A percentile compares a stretch with the other conserved stretches of the same genome.
phyloP scores from a whole-genome alignment of 495 filamentous ascomycete species.

The Penicillium psychrofluorescens region DNA sequence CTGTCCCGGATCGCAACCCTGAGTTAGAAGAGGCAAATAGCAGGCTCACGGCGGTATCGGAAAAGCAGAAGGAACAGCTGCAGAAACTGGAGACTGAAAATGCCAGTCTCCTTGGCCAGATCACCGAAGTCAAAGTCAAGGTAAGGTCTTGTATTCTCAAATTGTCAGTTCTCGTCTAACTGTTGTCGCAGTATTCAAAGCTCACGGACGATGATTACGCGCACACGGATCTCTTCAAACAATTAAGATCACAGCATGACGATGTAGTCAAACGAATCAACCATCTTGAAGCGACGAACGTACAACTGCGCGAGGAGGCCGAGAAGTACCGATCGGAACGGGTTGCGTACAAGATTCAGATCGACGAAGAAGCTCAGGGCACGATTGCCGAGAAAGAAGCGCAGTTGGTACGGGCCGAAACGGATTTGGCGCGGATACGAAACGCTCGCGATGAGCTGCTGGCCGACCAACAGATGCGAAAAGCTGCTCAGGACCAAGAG shows the following conservation, averaged over 20 bases:
- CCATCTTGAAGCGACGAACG: constrained; percentile 81
- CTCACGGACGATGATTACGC: constrained; percentile 91
- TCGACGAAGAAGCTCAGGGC: constrained; percentile 70
- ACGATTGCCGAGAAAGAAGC: constrained; percentile 68
- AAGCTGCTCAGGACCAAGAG: constrained; percentile 70
- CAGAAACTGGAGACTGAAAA: constrained; percentile 73
- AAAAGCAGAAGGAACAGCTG: constrained; percentile 81
- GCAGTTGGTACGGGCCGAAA: constrained; percentile 72
- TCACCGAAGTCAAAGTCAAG: constrained; percentile 62
- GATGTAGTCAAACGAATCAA: constrained; percentile 89
- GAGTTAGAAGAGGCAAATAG: constrained; percentile 64
- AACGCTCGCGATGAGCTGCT: constrained; percentile 73
- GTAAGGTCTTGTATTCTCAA: constrained; percentile 14
- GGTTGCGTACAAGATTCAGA: constrained; percentile 66
- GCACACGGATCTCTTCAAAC: constrained; percentile 85
- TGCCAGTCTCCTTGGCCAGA: constrained; percentile 65
- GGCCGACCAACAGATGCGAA: constrained; percentile 74
- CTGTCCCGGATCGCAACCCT: constrained; percentile 39
- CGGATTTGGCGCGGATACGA: constrained; percentile 77
- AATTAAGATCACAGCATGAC: constrained; percentile 80
- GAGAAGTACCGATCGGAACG: constrained; percentile 79
- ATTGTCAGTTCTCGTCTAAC: no score
- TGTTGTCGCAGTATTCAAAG: constrained; percentile 45
- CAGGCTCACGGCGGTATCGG: constrained; percentile 63
- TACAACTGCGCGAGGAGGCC: constrained; percentile 74